Evolutionary conservation across 768 basidiomycete species (phyloP).

Genomic region (Xerocomellus chrysenteron): DNA sequence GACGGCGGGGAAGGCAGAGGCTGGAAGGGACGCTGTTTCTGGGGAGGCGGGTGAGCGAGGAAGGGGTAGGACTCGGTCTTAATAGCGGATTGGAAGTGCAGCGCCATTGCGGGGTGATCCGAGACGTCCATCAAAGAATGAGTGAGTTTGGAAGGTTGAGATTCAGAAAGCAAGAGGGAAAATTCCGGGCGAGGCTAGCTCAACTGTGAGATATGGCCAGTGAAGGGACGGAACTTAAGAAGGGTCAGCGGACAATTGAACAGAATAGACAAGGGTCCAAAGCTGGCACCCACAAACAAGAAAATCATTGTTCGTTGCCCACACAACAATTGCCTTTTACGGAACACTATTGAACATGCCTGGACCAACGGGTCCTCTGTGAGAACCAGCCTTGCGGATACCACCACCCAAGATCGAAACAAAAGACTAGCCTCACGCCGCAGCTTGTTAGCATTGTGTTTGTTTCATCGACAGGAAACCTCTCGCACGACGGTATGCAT

Average conservation of each 20-base stretch:
- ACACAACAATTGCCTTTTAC: slow-evolving; percentile 28
- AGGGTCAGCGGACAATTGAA: slow-evolving; percentile 23
- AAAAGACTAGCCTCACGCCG: neutral
- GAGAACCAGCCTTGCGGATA: too few relatives aligned
- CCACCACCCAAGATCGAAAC: neutral
- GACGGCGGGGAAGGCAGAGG: slow-evolving; percentile 29
- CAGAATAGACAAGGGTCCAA: neutral
- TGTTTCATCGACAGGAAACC: neutral
- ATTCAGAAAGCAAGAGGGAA: neutral
- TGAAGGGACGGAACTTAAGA: slow-evolving; percentile 12
- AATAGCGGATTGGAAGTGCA: slow-evolving; percentile 5
- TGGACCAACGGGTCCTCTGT: too few relatives aligned
- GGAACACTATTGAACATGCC: neutral
- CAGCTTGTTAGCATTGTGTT: neutral
- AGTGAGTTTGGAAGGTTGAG: neutral
- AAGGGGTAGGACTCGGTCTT: slow-evolving; percentile 37
- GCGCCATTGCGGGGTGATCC: slow-evolving; percentile 14
- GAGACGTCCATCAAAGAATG: slow-evolving; percentile 2
- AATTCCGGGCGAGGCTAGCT: slow-evolving; percentile 19
- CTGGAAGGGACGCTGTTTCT: slow-evolving; percentile 35
- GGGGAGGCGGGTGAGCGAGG: slow-evolving; percentile 41
- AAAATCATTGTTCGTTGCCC: slow-evolving; percentile 10
- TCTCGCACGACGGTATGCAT: neutral
- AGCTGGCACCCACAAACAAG: slow-evolving; percentile 21
- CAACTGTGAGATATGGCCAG: slow-evolving; percentile 1